Base-by-base conservation (phyloP, 495 filamentous ascomycete species). In the Cladorrhinum samala region DNA sequence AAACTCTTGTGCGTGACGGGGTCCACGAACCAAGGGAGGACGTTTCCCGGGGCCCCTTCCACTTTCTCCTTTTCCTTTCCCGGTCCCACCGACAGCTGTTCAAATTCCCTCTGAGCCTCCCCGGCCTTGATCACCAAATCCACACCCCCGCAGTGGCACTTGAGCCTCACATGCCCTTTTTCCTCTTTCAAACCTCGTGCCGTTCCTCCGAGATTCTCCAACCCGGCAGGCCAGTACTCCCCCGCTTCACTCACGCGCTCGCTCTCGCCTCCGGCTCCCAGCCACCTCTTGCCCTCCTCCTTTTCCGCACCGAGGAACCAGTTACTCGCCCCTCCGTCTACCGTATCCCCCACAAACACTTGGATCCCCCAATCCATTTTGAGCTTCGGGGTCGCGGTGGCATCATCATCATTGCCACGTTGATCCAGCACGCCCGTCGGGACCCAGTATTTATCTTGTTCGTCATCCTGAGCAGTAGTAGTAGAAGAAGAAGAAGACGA, bases 121-220 rank as follows among this genome's bases (percentile, higher is more conserved):
- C 49, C 56, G 2, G 36, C 54, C 13, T 43, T 55, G 4, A 72
- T 41, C 20, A 72, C 65, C 1, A 74, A 55, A 19, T 66, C 58
- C 8, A 82, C 69, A 7, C 78, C 80, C 2, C 71, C 66, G 56
- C 79, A n/a, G n/a, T n/a, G n/a, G n/a, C n/a, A n/a, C 83, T 37
- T 76, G 70, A 66, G 65, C 50, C n/a, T 67, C 63, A 50, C 44
- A 43, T 65, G 57, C 9, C 74, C 58, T 36, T 64, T 39, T 19
- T 16, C 38, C 27, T 43, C 46, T 25, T 19, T 24, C 9, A 6
- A n/a, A n/a, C n/a, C n/a, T n/a, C n/a, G n/a, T n/a, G n/a, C n/a
- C n/a, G n/a, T n/a, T n/a, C n/a, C n/a, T n/a, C n/a, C n/a, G n/a
- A n/a, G n/a, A n/a, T n/a, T n/a, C n/a, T n/a, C n/a, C n/a, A n/a